phyloP scores from a whole-genome alignment of 148 eudicot species.

The Rhododendron ovatum region DNA sequence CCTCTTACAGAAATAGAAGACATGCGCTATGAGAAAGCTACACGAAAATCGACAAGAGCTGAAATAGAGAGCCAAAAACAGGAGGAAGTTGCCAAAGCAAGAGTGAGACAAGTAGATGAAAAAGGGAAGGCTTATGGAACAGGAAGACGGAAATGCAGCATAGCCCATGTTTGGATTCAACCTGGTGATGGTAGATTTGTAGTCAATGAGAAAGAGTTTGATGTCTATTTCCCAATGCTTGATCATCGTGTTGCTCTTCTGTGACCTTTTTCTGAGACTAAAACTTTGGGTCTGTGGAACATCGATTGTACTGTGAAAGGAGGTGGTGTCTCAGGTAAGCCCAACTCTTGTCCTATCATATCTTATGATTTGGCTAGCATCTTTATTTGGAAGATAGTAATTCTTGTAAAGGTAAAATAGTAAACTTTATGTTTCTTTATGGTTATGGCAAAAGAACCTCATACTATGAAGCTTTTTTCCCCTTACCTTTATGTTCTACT shows the following conservation, averaged over 20 bases:
- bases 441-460: background rate
- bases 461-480: background rate
- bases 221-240: constrained; percentile 89
- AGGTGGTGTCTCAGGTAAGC: constrained; percentile 79
- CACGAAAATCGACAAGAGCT: constrained; percentile 53
- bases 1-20: constrained; percentile 82
- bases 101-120: constrained; percentile 74
- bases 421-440: background rate
- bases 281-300: constrained; percentile 87
- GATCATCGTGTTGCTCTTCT: constrained; percentile 98
- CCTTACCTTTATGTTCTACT: background rate
- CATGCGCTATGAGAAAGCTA: constrained; percentile 54
- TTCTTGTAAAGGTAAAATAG: background rate
- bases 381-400: background rate
- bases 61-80: constrained; percentile 84
- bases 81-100: constrained; percentile 73
- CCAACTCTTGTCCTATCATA: background rate
- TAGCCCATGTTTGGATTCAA: constrained; percentile 90
- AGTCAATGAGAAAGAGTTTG: constrained; percentile 82
- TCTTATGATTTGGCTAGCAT: background rate
- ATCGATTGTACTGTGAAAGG: constrained; percentile 91
- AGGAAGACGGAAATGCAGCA: constrained; percentile 86
- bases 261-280: constrained; percentile 84
- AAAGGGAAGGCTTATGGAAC: constrained; percentile 97
- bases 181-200: constrained; percentile 82